Conservation (phyloP, 306 rosid genomes). For the Macrotyloma uniflorum region DNA sequence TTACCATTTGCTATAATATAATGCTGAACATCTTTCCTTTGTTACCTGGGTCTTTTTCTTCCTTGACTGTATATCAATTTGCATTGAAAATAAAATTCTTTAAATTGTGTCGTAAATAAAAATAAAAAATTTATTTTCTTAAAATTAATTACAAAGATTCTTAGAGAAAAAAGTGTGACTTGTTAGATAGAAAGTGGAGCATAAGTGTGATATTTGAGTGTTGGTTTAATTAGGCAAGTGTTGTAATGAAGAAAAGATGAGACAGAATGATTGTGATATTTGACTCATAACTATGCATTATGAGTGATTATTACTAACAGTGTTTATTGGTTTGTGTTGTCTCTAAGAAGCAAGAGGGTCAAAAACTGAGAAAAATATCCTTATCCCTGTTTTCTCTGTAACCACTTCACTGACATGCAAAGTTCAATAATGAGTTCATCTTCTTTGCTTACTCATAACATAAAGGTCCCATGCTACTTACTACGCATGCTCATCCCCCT, state of each 20-base stretch:
- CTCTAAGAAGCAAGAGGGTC: not conserved
- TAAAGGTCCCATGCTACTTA: not conserved
- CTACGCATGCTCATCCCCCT: not conserved
- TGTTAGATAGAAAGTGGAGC: not conserved
- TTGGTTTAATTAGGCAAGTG: slow-evolving; percentile 18
- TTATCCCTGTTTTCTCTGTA: not conserved
- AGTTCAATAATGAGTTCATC: not conserved
- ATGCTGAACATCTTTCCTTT: too few relatives aligned
- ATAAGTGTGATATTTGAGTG: not conserved
- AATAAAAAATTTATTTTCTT: not conserved
- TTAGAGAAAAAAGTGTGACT: not conserved
- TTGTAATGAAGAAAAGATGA: not conserved
- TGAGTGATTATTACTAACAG: not conserved
- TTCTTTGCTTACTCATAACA: not conserved
- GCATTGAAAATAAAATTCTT: too few relatives aligned
- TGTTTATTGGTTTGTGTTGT: not conserved
- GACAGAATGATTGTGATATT: slow-evolving; percentile 28
- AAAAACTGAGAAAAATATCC: not conserved
- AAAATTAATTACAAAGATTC: not conserved
- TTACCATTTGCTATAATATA: too few relatives aligned
- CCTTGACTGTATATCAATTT: too few relatives aligned
- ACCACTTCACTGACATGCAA: slow-evolving; percentile 22
- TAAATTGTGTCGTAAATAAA: too few relatives aligned
- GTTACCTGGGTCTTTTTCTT: too few relatives aligned
- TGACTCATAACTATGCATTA: slow-evolving; percentile 22